These are phyloP conservation scores for Ilex aquifolium DNA, from an alignment of 257 asterid genomes.

Conservation along the genomic window DNA sequence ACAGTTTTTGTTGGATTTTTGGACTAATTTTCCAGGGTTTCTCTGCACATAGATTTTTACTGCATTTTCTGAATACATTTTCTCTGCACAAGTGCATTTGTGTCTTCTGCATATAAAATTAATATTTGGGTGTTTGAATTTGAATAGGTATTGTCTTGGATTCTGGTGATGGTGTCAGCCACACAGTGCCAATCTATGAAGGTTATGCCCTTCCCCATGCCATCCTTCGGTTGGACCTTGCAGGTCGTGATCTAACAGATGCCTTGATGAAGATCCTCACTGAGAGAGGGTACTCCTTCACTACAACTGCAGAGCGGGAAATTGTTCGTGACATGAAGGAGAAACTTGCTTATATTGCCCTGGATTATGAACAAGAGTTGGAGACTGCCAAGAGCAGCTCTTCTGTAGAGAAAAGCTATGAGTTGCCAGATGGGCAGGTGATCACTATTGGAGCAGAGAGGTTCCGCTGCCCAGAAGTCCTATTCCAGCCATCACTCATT, in stretches of 20 bases:
- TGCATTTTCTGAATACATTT: no score
- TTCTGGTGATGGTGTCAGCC: neutral
- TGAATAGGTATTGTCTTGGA: neutral
- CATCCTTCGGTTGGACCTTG: neutral
- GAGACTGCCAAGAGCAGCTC: slow-evolving; percentile 5
- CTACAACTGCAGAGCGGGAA: slow-evolving; percentile 21
- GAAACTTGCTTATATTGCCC: slow-evolving; percentile 9
- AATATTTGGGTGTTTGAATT: neutral
- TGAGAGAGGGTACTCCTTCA: slow-evolving; percentile 15
- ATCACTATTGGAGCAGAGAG: slow-evolving; percentile 11
- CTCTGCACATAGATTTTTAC: no score
- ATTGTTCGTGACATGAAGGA: slow-evolving; percentile 17
- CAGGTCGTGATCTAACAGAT: neutral
- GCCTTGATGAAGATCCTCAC: slow-evolving; percentile 10
- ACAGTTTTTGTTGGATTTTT: neutral
- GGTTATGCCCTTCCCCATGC: neutral
- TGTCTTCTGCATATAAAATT: neutral
- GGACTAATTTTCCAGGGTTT: neutral
- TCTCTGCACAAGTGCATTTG: no score
- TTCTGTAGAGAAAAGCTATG: slow-evolving; percentile 8
- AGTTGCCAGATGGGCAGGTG: slow-evolving; percentile 1
- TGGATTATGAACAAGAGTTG: slow-evolving; percentile 9
- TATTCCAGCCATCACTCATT: slow-evolving; percentile 14
- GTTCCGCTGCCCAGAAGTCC: slow-evolving; percentile 15
- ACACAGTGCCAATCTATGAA: no score